Evolutionary conservation across 1,284 basidiomycete species (phyloP).

Genomic region (Ceratobasidium sp.): DNA sequence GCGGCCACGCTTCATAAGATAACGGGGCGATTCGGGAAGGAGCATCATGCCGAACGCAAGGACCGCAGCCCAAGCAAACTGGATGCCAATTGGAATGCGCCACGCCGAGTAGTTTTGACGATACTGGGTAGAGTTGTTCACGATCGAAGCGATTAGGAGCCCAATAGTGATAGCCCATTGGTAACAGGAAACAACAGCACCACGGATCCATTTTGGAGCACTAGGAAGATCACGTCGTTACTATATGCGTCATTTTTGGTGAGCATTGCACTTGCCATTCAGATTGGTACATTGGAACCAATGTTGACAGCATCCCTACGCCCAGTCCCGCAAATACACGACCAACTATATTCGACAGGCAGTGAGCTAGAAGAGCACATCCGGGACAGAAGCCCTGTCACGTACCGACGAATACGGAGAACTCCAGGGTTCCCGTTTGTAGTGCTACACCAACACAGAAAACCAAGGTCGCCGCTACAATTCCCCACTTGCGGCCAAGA

Average conservation of each 20-base stretch:
- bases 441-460: conserved; percentile 73
- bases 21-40: conserved; percentile 87
- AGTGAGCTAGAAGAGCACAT: conserved; percentile 45
- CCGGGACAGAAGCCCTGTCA: conserved; percentile 51
- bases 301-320: conserved; percentile 73
- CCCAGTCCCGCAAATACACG: conserved; percentile 85
- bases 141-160: conserved; percentile 75
- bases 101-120: conserved; percentile 68
- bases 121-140: conserved; percentile 78
- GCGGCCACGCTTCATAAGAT: conserved; percentile 74
- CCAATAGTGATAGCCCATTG: conserved; percentile 82
- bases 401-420: conserved; percentile 54
- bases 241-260: background rate
- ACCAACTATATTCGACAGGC: conserved; percentile 71
- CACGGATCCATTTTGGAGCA: conserved; percentile 79
- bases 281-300: conserved; percentile 83
- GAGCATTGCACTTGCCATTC: conserved; percentile 58
- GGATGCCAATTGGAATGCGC: conserved; percentile 80
- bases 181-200: conserved; percentile 82
- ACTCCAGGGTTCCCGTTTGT: conserved; percentile 51
- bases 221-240: conserved; percentile 46
- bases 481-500: conserved; percentile 66
- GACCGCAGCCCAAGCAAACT: conserved; percentile 72
- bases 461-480: conserved; percentile 64
- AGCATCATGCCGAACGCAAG: conserved; percentile 68